phyloP scores from a whole-genome alignment of 257 asterid genomes.

The Coffea canephora region DNA sequence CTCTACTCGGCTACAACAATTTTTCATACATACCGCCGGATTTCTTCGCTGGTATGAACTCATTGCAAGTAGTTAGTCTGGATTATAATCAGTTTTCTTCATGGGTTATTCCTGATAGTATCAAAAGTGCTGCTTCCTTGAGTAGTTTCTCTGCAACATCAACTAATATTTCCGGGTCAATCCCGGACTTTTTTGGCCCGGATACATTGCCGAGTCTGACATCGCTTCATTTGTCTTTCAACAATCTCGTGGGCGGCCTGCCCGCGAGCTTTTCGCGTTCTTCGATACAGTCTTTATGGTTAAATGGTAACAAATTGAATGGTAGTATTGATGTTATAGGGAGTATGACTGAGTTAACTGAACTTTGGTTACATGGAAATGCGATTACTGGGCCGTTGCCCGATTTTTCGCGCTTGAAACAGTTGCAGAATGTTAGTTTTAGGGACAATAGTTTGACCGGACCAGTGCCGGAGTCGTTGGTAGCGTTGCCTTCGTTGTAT shows the following conservation, averaged over 20 bases:
- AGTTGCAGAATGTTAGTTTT: constrained; percentile 45
- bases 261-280: constrained; percentile 56
- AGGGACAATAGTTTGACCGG: constrained; percentile 73
- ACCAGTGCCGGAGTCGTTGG: constrained; percentile 58
- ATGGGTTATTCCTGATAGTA: constrained; percentile 57
- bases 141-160: constrained; percentile 55
- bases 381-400: constrained; percentile 61
- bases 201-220: constrained; percentile 43
- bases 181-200: constrained; percentile 57
- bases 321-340: constrained; percentile 52
- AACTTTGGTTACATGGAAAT: constrained; percentile 66
- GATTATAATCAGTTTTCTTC: constrained; percentile 57
- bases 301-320: constrained; percentile 54
- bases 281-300: constrained; percentile 52
- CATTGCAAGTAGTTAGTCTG: constrained; percentile 44
- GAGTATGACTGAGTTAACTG: constrained; percentile 50
- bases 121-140: constrained; percentile 41
- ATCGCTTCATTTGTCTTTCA: constrained; percentile 43
- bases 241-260: constrained; percentile 59
- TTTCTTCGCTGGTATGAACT: constrained; percentile 72
- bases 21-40: constrained; percentile 64
- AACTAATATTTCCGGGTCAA: constrained; percentile 47
- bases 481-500: constrained; percentile 31
- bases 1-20: constrained; percentile 48
- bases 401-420: constrained; percentile 43